Evolutionary conservation across 305 asterid species (phyloP), one percentile per base, ranked within the genome.

Genomic region (Ajuga reptans): DNA sequence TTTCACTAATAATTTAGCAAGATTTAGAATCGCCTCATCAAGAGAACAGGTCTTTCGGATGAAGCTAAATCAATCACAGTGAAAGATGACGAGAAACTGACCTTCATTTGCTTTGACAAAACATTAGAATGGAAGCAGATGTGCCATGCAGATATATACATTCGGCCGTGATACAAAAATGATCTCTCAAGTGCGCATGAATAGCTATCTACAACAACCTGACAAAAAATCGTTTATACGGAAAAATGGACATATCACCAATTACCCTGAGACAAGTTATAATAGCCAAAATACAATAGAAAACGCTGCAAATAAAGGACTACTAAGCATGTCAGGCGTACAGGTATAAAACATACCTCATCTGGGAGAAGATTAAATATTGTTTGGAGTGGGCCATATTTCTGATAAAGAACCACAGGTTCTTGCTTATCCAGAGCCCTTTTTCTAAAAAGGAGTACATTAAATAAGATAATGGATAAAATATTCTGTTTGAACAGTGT

Each of bases 141-240:
- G 84, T 89, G 88, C 88, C 92, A 84, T 29, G 95, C 78, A 39
- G 97, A 93, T 68, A 93, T 84, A 75, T 86, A 93, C 87, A 93
- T 80, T 72, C 97, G 89, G 47, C 97, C 99, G 27, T 93, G 99
- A 79, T 91, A 91, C 76, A 93, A 83, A 73, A 93, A 87, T 66
- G 97, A 91, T 80, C 96, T 85, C 86, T 93, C 97, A 1, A 93
- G 90, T 45, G 99, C 96, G 72, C 99, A 93, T 63, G 99, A 89
- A 83, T 89, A 93, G 84, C 92, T 93, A 79, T 91, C 92, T 79
- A 85, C 88, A 69, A 85, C 86, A 81, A 84, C 91, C 98, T 92
- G 89, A 73, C 77, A 70, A 79, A 75, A 21, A 56, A 66, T 12
- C 59, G 71, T 41, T 73, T 39, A 18, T 17, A 46, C 74, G 52